Conservation (phyloP, 2,329 filamentous ascomycete genomes). For the Monosporascus ibericus region DNA sequence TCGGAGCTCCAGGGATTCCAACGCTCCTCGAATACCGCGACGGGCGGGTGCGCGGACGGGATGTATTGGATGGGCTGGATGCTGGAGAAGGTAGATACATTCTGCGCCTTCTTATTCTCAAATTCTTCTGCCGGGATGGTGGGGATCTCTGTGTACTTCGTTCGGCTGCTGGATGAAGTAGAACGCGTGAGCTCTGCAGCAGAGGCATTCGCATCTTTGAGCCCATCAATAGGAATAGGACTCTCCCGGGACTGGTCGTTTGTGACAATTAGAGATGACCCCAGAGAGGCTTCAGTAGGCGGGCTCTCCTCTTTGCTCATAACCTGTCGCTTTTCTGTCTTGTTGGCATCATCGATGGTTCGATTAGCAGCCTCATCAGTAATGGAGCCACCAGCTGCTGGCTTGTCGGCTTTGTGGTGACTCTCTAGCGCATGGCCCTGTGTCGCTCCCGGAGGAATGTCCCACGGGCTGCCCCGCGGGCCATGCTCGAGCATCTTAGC, state of each 20-base stretch:
- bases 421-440: background rate
- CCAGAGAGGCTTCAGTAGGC: background rate
- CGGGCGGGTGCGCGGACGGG: constrained; percentile 6
- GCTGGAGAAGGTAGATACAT: constrained; percentile 2
- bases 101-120: background rate
- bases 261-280: background rate
- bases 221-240: background rate
- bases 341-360: background rate
- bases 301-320: background rate
- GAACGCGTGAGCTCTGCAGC: background rate
- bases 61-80: constrained; percentile 21
- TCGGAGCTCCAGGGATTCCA: background rate
- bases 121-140: constrained; percentile 7
- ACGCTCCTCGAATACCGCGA: constrained; percentile 20
- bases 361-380: background rate
- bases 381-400: background rate
- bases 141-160: constrained; percentile 7
- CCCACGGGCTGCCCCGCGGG: constrained; percentile 9
- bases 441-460: background rate
- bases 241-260: constrained; percentile 1
- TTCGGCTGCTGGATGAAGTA: constrained; percentile 2
- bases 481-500: constrained; percentile 14
- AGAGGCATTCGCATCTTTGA: background rate
- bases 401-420: background rate
- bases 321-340: background rate